Evolutionary conservation across 768 basidiomycete species (phyloP), one percentile per base, ranked within the genome.

Genomic region (Ramaria rubella): DNA sequence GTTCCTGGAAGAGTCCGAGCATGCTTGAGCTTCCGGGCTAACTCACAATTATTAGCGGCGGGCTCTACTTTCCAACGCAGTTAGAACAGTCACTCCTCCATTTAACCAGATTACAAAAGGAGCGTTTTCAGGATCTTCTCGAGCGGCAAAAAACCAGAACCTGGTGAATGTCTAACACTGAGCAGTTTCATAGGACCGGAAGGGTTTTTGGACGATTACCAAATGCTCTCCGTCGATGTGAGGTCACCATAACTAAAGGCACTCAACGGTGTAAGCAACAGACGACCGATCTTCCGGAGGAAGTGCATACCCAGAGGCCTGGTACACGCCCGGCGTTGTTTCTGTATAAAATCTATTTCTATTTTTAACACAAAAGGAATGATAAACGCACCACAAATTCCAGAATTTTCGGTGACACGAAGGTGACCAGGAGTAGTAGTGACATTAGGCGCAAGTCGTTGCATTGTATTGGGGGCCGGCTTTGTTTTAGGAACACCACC

Each of bases 91-190:
- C 52, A 74, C 72, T 9, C 72, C 72, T 27, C 83, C 83, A 65
- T 85, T 85, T 58, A 85, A 79, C 85, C 83, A 85, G 8, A 85
- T 71, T 19, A 78, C 73, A 17, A 86, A 72, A n/a, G 84, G 40
- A n/a, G 46, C 4, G 6, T 73, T 81, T 23, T 75, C 75, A 0
- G 82, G 76, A 62, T 81, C 79, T 24, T 79, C 78, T 17, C 83
- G 78, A 0, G 83, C 76, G 12, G 72, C 82, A 60, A 86, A 86
- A 70, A 81, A 85, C 81, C 82, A 85, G 70, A 84, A 86, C 78
- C 82, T 83, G 27, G 8, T 45, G 31, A 33, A 23, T 31, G 15
- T n/a, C 15, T n/a, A 14, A 17, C 15, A 36, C n/a, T 8, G 7
- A 42, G 14, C 21, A 42, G 40, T 8, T 8, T 14, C 23, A 6